Conservation (phyloP, 768 basidiomycete species). For the Phylloporus arenicola region DNA sequence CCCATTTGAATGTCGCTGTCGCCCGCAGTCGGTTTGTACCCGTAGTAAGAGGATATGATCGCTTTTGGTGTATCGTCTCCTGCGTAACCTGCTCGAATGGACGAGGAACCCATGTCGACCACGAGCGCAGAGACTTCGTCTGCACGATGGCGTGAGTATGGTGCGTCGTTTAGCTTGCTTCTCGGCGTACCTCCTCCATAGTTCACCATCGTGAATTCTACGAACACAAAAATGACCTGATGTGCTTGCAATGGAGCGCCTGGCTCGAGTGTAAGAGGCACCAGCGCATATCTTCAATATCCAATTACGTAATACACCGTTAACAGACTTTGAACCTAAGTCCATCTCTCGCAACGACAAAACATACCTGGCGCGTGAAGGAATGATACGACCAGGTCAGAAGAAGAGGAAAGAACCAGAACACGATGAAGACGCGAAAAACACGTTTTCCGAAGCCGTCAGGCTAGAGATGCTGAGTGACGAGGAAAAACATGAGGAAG, state of each 20-base stretch:
- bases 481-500: constrained; percentile 50
- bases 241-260: not conserved
- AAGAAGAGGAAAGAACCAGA: constrained; percentile 58
- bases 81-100: constrained; percentile 91
- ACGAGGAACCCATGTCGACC: constrained; percentile 87
- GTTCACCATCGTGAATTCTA: constrained; percentile 57
- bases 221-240: not conserved
- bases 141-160: constrained; percentile 28
- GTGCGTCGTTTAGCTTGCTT: not conserved
- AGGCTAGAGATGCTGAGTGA: constrained; percentile 70
- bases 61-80: constrained; percentile 95
- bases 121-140: constrained; percentile 98
- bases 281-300: not conserved
- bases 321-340: not conserved
- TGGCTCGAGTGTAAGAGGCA: not conserved
- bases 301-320: not conserved
- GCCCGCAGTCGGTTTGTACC: constrained; percentile 49
- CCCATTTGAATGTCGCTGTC: constrained; percentile 34
- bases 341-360: not conserved
- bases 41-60: constrained; percentile 85
- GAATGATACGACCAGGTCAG: constrained; percentile 31
- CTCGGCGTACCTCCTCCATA: constrained; percentile 72
- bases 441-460: constrained; percentile 36
- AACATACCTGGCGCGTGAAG: constrained; percentile 23
- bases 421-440: constrained; percentile 33